Conservation (phyloP, 2,329 filamentous ascomycete genomes). For the Knoxdaviesia capensis region DNA sequence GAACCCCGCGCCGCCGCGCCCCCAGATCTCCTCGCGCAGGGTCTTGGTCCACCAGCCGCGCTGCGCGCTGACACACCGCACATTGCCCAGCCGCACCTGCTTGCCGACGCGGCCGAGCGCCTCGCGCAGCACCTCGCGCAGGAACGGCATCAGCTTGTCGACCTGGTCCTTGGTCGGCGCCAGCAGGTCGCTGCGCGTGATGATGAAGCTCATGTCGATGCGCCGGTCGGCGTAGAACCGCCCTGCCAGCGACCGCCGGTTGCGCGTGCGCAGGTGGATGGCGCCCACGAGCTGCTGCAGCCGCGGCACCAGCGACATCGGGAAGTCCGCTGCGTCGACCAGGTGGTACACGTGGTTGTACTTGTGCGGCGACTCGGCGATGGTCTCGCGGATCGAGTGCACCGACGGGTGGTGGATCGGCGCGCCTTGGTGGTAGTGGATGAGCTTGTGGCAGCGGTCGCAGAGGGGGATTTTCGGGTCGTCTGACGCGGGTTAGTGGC, state of each 20-base stretch:
- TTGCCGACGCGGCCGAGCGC: conserved; percentile 47
- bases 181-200: conserved; percentile 73
- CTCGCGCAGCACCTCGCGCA: conserved; percentile 57
- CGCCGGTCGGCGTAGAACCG: conserved; percentile 47
- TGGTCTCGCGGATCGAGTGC: conserved; percentile 61
- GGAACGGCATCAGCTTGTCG: conserved; percentile 68
- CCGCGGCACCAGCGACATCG: conserved; percentile 71
- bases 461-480: conserved; percentile 41
- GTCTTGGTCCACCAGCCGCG: conserved; percentile 79
- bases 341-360: conserved; percentile 93
- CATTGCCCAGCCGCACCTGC: conserved; percentile 67
- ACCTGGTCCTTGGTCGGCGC: conserved; percentile 71
- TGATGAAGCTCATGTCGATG: conserved; percentile 72
- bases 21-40: conserved; percentile 70
- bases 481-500: neutral
- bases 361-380: conserved; percentile 73
- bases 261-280: conserved; percentile 56
- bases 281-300: conserved; percentile 51
- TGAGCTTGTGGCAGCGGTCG: conserved; percentile 67
- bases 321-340: conserved; percentile 88
- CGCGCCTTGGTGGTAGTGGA: conserved; percentile 50
- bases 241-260: conserved; percentile 50
- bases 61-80: conserved; percentile 70
- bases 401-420: conserved; percentile 67
- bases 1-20: conserved; percentile 73